Evolutionary conservation across 1,139 yeast genomes (phyloP), one percentile per base, ranked within the genome.

Genomic region (Scheffersomyces stambukii): DNA sequence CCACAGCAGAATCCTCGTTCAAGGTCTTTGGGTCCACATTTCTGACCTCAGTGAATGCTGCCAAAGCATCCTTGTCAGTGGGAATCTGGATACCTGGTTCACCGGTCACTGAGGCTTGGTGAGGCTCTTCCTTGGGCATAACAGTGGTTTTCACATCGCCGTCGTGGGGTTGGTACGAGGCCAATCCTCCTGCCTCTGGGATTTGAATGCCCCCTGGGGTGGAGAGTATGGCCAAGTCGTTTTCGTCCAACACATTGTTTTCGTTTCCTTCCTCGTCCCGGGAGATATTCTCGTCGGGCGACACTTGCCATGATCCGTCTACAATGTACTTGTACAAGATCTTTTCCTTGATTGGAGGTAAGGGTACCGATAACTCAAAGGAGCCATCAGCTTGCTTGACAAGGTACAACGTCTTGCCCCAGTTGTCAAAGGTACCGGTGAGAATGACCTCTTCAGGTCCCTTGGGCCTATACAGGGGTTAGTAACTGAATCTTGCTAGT

Each of bases 361-460:
- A 65, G 31, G 77, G 89, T 40, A 80, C 68, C 3, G 77, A 67
- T 33, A 79, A 52, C 35, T 70, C 72, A 43, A 78, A 81, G 5
- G 74, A 64, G 7, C 85, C 88, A 41, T 70, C 72, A 3, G 73
- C 53, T 39, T 72, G 74, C 49, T 79, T 74, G 27, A 77, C 75
- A 39, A 82, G 62, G 21, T 74, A 75, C 33, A 72, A 60, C 1
- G 76, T 54, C 40, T 79, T 70, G 24, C 72, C 52, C 95, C 95
- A 83, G 45, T 77, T 61, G 52, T 82, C 91, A 54, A 83, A 82
- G 28, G 80, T 69, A 38, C 94, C 95, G 16, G 91, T 81, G 36
- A 83, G 77, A 38, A 75, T 63, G 32, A 83, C 91, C 26, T 75
- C 76, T 27, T 64, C 37, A n/a, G 91, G 86, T 37, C 91, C 89